These are phyloP conservation scores for Leccinum variicolor DNA, from an alignment of 768 basidiomycete genomes.

Conservation along the genomic window DNA sequence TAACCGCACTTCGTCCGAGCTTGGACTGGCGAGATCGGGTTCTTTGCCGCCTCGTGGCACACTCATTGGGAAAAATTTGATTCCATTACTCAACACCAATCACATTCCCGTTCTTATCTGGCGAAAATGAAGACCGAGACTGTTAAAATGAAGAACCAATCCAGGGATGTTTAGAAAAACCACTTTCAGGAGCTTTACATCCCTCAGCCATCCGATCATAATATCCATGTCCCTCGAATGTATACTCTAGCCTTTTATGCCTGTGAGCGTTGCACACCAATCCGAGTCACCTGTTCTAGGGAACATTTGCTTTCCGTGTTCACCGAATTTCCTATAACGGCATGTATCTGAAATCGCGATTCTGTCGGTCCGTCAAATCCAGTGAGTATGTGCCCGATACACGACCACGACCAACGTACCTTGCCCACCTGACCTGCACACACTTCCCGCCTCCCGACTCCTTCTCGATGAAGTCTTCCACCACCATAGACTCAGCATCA, in stretches of 20 bases:
- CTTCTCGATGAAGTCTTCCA: slow-evolving; percentile 57
- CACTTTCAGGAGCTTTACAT: no score
- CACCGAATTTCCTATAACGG: no score
- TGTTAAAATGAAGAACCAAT: neutral
- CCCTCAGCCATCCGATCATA: no score
- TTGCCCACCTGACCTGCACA: slow-evolving; percentile 60
- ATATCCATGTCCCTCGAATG: no score
- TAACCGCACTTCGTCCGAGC: neutral
- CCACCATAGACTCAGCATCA: slow-evolving; percentile 51
- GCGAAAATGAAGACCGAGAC: neutral
- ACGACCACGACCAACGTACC: slow-evolving; percentile 32
- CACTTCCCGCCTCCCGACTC: slow-evolving; percentile 45
- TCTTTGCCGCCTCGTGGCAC: neutral
- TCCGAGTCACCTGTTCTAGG: no score
- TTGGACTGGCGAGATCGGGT: neutral
- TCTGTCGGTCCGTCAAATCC: slow-evolving; percentile 71
- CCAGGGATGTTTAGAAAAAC: no score
- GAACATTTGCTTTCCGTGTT: no score
- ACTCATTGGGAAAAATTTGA: neutral
- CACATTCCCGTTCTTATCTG: neutral
- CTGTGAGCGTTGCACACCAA: neutral
- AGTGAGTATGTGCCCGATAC: slow-evolving; percentile 18
- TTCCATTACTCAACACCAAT: neutral
- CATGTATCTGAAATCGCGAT: slow-evolving; percentile 71
- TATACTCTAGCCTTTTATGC: neutral